A percentile compares a stretch with the other conserved stretches of the same genome.
These are phyloP conservation scores for Periconia digitata DNA, from an alignment of 2,329 filamentous ascomycete genomes.

Conservation along the genomic window DNA sequence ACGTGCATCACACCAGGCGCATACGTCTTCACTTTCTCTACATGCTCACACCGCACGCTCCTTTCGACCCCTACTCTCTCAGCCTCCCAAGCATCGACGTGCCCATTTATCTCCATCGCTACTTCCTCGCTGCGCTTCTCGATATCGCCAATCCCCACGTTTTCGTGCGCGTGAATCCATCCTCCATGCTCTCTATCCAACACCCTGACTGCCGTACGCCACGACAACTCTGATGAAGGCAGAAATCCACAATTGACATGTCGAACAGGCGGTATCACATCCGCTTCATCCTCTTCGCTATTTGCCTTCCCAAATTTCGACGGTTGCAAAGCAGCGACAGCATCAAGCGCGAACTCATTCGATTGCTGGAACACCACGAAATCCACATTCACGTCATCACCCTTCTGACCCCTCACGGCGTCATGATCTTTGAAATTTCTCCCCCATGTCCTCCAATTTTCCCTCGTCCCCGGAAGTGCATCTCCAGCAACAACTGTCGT, in stretches of 20 bases:
- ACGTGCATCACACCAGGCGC: conserved; percentile 64
- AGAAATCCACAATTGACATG: conserved; percentile 63
- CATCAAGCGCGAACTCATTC: conserved; percentile 38
- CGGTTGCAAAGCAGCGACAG: background rate
- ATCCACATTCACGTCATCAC: conserved; percentile 5
- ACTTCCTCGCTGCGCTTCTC: conserved; percentile 36
- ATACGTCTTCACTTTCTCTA: conserved; percentile 58
- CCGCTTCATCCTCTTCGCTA: background rate
- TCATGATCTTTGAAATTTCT: background rate
- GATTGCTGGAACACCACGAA: conserved; percentile 46
- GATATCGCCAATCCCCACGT: conserved; percentile 48
- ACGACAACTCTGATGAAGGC: conserved; percentile 54
- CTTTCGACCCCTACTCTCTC: background rate
- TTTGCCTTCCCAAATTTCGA: background rate
- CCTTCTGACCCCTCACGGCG: no score
- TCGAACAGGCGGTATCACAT: conserved; percentile 44
- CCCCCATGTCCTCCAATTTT: conserved; percentile 3
- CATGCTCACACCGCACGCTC: conserved; percentile 51
- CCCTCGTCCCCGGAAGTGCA: conserved; percentile 2
- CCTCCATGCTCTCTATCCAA: conserved; percentile 52
- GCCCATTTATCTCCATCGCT: conserved; percentile 41
- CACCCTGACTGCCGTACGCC: conserved; percentile 52
- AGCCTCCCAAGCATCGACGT: conserved; percentile 35
- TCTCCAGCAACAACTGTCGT: conserved; percentile 7
- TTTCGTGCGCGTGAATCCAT: conserved; percentile 65